Evolutionary conservation across 768 basidiomycete species (phyloP), one percentile per base, ranked within the genome.

Genomic region (Trametes meyenii): DNA sequence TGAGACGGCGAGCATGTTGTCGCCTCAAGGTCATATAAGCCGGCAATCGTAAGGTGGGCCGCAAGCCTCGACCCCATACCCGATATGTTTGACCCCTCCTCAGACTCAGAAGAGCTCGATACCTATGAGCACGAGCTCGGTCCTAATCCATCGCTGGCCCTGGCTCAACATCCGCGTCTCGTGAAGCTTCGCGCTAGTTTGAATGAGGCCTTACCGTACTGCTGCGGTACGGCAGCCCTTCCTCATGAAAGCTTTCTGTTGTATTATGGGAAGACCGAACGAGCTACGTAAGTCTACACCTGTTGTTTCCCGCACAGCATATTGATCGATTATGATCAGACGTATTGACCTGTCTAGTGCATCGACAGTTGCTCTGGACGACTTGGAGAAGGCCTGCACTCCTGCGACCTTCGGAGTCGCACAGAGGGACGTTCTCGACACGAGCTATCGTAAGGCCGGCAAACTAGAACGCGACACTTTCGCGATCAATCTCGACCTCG

Each of bases 371-470:
- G 61, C 61, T 5, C 61, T 75, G 33, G 65, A 70, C 16, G 46
- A 65, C 11, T 72, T 81, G 10, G 61, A 71, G 1, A 45, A 60
- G 0, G 74, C 75, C 4, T 80, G 79, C 61, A 62, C 75, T 4
- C 78, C 74, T 0, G 79, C 79, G 6, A 73, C 77, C 1, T 82
- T 79, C 49, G 79, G 81, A 3, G 55, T 62, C 1, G 67, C 71
- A 16, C 61, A 75, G 11, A 55, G 76, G 35, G 72, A 79, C 38
- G 74, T 79, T 0, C 64, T 78, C 2, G 81, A 81, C 60, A 74
- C 77, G 35, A 68, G 72, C 3, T 82, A 80, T 60, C 73, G 79
- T 24, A 80, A 79, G 59, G 79, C 76, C 2, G 72, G 77, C 1
- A 81, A 81, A 66, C 65, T 83, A 66, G 78, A 79, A 45, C 46